Evolutionary conservation across 306 rosid species (phyloP).

Genomic region (Trichosanthes cucumerina): DNA sequence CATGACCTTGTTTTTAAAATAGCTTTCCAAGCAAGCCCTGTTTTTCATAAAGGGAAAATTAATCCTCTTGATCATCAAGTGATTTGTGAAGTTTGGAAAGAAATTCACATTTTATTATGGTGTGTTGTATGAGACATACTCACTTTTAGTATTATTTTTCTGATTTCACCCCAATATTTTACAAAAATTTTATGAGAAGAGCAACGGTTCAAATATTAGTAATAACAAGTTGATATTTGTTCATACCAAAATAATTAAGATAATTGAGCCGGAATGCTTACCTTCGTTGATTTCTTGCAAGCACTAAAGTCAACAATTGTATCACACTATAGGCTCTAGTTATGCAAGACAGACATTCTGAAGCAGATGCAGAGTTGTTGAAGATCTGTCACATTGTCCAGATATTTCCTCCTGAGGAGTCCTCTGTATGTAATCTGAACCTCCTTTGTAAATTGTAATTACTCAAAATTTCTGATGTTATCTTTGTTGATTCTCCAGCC

Average conservation of each 20-base stretch:
- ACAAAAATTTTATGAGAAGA: not conserved
- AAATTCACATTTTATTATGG: not conserved
- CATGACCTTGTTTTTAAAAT: not conserved
- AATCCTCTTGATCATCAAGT: not conserved
- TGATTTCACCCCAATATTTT: not conserved
- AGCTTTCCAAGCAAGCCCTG: not conserved
- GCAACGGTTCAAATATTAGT: not conserved
- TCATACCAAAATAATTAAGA: not conserved
- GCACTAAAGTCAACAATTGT: not conserved
- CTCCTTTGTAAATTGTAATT: not conserved
- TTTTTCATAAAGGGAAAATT: not conserved
- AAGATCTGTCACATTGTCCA: constrained; percentile 59
- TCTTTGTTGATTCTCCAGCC: constrained; percentile 39
- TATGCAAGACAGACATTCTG: constrained; percentile 73
- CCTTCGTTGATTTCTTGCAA: too few species aligned
- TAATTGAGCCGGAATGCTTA: not conserved
- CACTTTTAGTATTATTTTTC: not conserved
- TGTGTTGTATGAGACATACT: not conserved
- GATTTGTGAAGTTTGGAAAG: not conserved
- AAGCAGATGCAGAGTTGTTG: constrained; percentile 60
- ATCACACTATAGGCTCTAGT: constrained; percentile 50
- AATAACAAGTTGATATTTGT: too few species aligned
- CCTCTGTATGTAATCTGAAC: constrained; percentile 46
- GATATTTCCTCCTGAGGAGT: constrained; percentile 85
- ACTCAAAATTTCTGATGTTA: not conserved